Evolutionary conservation across 345 rosid genomes (phyloP), one percentile per base, ranked within the genome.

Genomic region (Acer saccharum): DNA sequence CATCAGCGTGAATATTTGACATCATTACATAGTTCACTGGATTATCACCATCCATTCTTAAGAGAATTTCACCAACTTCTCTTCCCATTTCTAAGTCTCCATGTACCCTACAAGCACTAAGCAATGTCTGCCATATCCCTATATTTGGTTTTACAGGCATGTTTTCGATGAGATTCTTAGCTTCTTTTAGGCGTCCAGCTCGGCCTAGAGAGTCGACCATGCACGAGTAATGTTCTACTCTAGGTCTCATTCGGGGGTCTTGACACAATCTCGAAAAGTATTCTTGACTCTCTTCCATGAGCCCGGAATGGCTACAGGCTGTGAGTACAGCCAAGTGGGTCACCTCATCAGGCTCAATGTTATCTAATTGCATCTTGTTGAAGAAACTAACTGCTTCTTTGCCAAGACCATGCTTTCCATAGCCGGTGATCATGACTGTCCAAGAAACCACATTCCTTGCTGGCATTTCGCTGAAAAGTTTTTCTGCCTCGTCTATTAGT

Each of bases 41-140:
- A 83, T 95, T 88, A 29, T 83, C 62, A 5, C 85, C 81, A 70
- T 95, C 95, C 44, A 92, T 78, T 75, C 55, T 85, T 73, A 91
- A 50, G 50, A 95, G 89, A 71, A 86, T 81, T 72, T 88, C 71
- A 17, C 97, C 90, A 0, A 90, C 94, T 87, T 94, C 87, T 79
- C 78, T 84, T 43, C 93, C 98, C 6, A 94, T 41, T 76, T 89
- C 86, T 67, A 90, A 69, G 80, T 92, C 85, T 73, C 93, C 89
- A 58, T 94, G 97, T 62, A 92, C 82, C 68, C 90, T 83, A 77
- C 99, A 94, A 66, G 92, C 92, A 84, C 98, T 86, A 21, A 94
- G 94, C 84, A 95, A 87, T 55, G 97, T 87, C 83, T 95, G 98
- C 98, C 97, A 94, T 87, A 94, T 90, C 23, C 91, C 97, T 17